Conservation (phyloP, 768 basidiomycete species). For the Obba rivulosa region DNA sequence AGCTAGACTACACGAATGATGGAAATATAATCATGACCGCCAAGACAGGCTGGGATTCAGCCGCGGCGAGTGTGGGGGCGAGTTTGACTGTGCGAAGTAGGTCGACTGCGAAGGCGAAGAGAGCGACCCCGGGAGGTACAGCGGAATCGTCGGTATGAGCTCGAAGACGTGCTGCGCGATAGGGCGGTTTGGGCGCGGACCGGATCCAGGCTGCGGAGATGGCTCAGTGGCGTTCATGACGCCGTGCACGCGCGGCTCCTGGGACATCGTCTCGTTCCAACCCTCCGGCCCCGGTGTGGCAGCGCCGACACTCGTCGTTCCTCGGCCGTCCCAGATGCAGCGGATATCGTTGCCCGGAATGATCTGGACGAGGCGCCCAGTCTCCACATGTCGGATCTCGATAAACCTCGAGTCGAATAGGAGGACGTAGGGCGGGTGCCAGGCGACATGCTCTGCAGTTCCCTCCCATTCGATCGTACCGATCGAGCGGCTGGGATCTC, state of each 20-base stretch:
- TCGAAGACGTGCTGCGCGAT: constrained; percentile 74
- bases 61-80: constrained; percentile 33
- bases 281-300: constrained; percentile 40
- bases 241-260: constrained; percentile 82
- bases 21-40: constrained; percentile 11
- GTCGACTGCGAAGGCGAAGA: constrained; percentile 34
- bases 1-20: not conserved
- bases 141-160: constrained; percentile 69
- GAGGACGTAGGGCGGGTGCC: constrained; percentile 84
- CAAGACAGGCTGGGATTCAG: constrained; percentile 25
- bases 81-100: constrained; percentile 29
- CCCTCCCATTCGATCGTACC: constrained; percentile 94
- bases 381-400: constrained; percentile 81
- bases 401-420: constrained; percentile 88
- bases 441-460: constrained; percentile 80
- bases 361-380: constrained; percentile 76
- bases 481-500: constrained; percentile 69
- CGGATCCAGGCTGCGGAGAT: constrained; percentile 31
- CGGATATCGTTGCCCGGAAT: constrained; percentile 77
- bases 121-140: constrained; percentile 51
- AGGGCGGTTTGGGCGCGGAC: constrained; percentile 34
- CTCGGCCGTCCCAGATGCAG: constrained; percentile 88
- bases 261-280: constrained; percentile 47
- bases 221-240: constrained; percentile 63
- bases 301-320: constrained; percentile 24